Base-by-base conservation (phyloP, 192 early-diverging fungal species). In the Cetraspora pellucida region DNA sequence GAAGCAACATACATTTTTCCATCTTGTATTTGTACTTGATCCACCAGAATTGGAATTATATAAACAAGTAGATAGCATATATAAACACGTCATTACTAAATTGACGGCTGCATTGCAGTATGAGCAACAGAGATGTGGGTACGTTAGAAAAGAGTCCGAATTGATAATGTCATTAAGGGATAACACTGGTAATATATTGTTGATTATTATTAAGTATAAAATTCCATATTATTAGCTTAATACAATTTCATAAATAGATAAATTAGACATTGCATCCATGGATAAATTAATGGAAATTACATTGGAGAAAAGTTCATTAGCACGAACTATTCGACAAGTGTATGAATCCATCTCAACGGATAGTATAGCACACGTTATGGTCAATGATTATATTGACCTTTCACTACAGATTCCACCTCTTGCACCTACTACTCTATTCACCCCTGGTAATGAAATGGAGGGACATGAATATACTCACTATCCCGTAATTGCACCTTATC, bases 401-500 rank as follows among this genome's bases (percentile, higher is more conserved):
- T 90, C 91, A 6, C 67, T 95, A 10, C 90, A 92, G 58, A 87
- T 92, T 11, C 86, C 86, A 8, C 75, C 85, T 4, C 73, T 87
- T 10, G 75, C 77, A 17, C 80, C 85, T 7, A 73, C 70, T n/a
- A 30, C n/a, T 11, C 81, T 28, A 68, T 61, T 25, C 47, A 72
- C 23, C 49, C 77, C 63, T 44, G 50, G 30, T 77, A 84, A 61
- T 44, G 78, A 23, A 47, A 72, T 31, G 49, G 79, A 19, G 2
- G 87, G 82, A 2, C 85, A 91, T 72, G 89, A 92, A 77, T 89
- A 91, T 69, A 83, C 90, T 67, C 81, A 86, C 16, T 93, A 89
- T 65, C 93, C 94, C 16, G 86, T 88, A 14, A 85, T 98, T 23
- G 88, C 93, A 69, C 95, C 97, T 0, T 95, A 96, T 78, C 92